A percentile compares a stretch with the other conserved stretches of the same genome.
These are phyloP conservation scores for Galerina sulciceps DNA, from an alignment of 768 basidiomycete species.

Conservation along the genomic window DNA sequence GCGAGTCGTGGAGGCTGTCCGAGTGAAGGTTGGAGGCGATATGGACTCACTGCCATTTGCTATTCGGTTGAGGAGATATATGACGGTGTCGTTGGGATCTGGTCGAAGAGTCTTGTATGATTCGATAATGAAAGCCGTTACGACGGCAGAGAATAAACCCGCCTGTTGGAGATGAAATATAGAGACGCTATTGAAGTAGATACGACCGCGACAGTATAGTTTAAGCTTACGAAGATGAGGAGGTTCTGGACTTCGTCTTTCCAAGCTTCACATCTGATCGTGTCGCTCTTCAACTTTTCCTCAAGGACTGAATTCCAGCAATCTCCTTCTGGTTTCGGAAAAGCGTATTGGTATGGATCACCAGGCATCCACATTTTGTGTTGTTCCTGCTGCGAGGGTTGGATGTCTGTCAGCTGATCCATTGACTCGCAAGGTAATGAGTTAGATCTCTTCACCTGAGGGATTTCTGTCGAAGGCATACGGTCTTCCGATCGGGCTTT, in stretches of 20 bases:
- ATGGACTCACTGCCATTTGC: neutral
- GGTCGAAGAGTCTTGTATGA: slow-evolving; percentile 2
- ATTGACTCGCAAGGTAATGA: no score
- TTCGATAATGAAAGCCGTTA: neutral
- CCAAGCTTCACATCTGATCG: neutral
- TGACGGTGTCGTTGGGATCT: neutral
- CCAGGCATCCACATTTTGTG: no score
- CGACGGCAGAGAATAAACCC: slow-evolving; percentile 5
- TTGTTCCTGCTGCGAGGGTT: no score
- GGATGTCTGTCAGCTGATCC: no score
- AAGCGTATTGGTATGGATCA: no score
- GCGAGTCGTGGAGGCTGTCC: neutral
- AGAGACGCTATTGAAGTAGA: neutral
- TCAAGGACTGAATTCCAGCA: neutral
- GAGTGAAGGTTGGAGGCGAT: neutral
- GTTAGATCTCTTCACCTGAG: no score
- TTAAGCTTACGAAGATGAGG: neutral
- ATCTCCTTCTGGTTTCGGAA: neutral
- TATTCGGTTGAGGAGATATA: neutral
- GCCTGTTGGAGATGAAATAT: neutral
- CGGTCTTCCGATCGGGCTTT: no score
- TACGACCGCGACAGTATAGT: neutral
- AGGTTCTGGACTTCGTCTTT: slow-evolving; percentile 6
- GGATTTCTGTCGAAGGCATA: no score
- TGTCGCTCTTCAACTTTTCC: neutral